Evolutionary conservation across 306 rosid species (phyloP), one percentile per base, ranked within the genome.

Genomic region (Dicorynia guianensis): DNA sequence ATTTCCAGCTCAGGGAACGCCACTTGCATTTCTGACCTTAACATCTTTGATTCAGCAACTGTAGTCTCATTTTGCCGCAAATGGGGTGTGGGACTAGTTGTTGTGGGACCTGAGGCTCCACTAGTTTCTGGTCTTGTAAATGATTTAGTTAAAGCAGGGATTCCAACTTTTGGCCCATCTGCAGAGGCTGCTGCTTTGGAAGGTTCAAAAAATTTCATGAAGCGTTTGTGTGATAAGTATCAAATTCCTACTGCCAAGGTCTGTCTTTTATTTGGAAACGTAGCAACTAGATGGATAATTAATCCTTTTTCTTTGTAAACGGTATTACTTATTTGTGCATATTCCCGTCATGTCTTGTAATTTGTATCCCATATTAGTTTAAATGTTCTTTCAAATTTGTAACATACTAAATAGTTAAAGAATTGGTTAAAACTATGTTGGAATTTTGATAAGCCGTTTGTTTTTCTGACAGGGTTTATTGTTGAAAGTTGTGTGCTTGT

Each of bases 171-270:
- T 84, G 97, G 99, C 48, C 99, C 99, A 10, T 92, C 99, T 43
- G 91, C 97, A 4, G 97, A 95, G 90, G 97, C 98, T 61, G 92
- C 98, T 86, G 97, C 97, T 58, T 87, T 95, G 81, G 99, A 92
- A 84, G 99, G 99, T 69, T 95, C 99, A 42, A 95, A 95, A 85
- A 87, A 86, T 64, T 95, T 95, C 88, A 92, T 92, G 99, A 95
- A 95, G 89, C 76, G 64, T 83, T 85, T 95, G 85, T 95, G 97
- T 71, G 91, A 95, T 72, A 92, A 90, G 76, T 92, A 92, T 65
- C 66, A 84, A 43, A 95, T 95, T 82, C 97, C 99, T 69, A 95
- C 99, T 57, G 97, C 99, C 43, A 89, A 92, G 96, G 98, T 93
- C 71, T 61, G 92, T 78, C 39, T 42, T 55, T 42, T 36, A 40